Base-by-base conservation (phyloP, 257 asterid species). In the Primulina huaijiensis region DNA sequence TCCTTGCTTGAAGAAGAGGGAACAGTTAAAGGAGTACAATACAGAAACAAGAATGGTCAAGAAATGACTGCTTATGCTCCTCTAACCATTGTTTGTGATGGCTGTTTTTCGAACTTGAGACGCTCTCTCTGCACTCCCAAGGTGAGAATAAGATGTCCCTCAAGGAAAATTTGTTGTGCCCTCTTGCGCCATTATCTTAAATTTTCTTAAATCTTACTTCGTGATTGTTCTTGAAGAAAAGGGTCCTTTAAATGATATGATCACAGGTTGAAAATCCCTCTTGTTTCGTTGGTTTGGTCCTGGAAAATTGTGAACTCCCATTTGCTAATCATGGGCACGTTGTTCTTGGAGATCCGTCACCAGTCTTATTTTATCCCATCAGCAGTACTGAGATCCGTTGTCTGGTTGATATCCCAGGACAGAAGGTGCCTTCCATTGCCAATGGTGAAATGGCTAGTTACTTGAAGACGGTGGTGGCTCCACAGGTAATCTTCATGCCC, bases 81-180 rank as follows among this genome's bases (percentile, higher is more conserved):
- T 58, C 93, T 89, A 50, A 91, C 96, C 60, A 69, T 91, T 52
- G 95, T 91, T 50, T 91, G 95, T 35, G 96, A 91, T 69, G 97
- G 97, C 38, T 87, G 96, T 72, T 91, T 83, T 80, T 91, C 97
- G 14, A 91, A 87, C 81, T 71, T 91, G 80, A 81, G 97, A 70
- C 85, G 92, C 50, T 77, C 91, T 67, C 87, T 91, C 17, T 91
- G 96, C 61, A 86, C 90, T 56, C 90, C 95, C 55, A 74, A 80
- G 92, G 97, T 91, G 67, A 23, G 25, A 78, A 70, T 1, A 27
- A 27, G 30, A 27, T 3, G 30, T 27, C 0, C 3, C 30, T 27
- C 21, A 19, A 34, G 11, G 43, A n/a, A 10, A 12, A 12, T 2
- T 34, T 27, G 55, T 14, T 3, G 38, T 3, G 8, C 1, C 8